These are phyloP conservation scores for Trametes maxima DNA, from an alignment of 768 basidiomycete genomes.

Conservation along the genomic window DNA sequence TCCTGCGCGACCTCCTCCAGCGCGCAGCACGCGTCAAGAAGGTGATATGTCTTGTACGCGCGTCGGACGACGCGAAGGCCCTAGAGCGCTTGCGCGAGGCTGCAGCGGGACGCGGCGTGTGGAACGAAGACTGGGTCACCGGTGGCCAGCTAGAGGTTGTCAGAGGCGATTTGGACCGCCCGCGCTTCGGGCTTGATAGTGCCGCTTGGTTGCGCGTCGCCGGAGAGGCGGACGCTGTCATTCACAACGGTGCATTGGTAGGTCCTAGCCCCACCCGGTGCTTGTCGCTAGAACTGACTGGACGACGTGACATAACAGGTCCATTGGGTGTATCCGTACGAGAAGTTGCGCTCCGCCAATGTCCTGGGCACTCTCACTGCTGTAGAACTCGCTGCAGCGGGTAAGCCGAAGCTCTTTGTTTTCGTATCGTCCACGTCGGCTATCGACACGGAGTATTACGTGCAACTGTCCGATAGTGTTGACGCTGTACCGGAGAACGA, in stretches of 20 bases:
- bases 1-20: constrained; percentile 77
- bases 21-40: constrained; percentile 67
- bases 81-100: constrained; percentile 70
- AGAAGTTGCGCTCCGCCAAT: constrained; percentile 88
- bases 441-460: constrained; percentile 89
- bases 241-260: constrained; percentile 98
- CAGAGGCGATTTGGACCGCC: constrained; percentile 78
- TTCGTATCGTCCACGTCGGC: constrained; percentile 98
- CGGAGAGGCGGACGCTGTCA: constrained; percentile 73
- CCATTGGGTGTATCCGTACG: constrained; percentile 99
- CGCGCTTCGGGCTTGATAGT: constrained; percentile 70
- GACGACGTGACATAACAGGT: constrained; percentile 51
- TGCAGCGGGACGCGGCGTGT: constrained; percentile 78
- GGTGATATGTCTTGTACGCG: constrained; percentile 92
- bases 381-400: constrained; percentile 72
- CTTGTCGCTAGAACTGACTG: not conserved
- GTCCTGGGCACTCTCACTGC: constrained; percentile 90
- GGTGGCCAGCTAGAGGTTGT: constrained; percentile 75
- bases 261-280: constrained; percentile 32
- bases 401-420: constrained; percentile 76
- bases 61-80: constrained; percentile 60
- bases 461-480: constrained; percentile 74
- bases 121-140: constrained; percentile 83
- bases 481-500: constrained; percentile 86
- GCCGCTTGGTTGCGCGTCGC: constrained; percentile 68